Evolutionary conservation across 129 eudicot species (phyloP).

Genomic region (Flaveria bidentis): DNA sequence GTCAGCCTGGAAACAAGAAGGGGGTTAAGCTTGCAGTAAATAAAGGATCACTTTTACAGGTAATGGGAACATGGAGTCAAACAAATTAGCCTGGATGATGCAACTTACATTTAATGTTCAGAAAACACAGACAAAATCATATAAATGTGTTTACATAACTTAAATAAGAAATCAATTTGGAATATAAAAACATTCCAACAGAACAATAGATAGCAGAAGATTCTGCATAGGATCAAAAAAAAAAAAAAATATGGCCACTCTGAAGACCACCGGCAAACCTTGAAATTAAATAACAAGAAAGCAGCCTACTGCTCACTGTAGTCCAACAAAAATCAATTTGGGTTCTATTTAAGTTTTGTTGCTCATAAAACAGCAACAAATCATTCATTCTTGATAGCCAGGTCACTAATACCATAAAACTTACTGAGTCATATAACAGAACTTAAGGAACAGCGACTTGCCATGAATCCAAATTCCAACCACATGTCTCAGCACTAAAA

Average conservation of each 20-base stretch:
- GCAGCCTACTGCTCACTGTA: conserved; percentile 8
- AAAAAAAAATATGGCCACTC: not conserved
- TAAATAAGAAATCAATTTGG: not conserved
- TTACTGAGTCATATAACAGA: conserved; percentile 10
- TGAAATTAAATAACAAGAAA: not conserved
- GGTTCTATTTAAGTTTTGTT: conserved; percentile 11
- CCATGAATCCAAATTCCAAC: conserved; percentile 10
- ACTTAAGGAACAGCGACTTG: not conserved
- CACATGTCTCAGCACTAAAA: not conserved
- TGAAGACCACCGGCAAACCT: conserved; percentile 15
- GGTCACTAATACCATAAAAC: conserved; percentile 4
- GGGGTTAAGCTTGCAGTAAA: conserved; percentile 29
- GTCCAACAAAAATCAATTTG: conserved; percentile 14
- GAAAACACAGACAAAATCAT: conserved; percentile 6
- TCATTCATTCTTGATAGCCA: conserved; percentile 3
- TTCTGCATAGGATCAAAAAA: not conserved
- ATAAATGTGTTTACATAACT: conserved; percentile 18
- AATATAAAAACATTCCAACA: not conserved
- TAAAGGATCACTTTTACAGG: conserved; percentile 2
- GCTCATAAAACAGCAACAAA: conserved; percentile 4
- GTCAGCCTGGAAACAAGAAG: conserved; percentile 56
- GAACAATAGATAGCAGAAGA: conserved; percentile 6
- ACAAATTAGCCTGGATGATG: conserved; percentile 16
- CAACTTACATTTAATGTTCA: conserved; percentile 10
- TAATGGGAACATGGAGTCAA: not conserved